Evolutionary conservation across 768 basidiomycete genomes (phyloP), one percentile per base, ranked within the genome.

Genomic region (Leccinum variicolor): DNA sequence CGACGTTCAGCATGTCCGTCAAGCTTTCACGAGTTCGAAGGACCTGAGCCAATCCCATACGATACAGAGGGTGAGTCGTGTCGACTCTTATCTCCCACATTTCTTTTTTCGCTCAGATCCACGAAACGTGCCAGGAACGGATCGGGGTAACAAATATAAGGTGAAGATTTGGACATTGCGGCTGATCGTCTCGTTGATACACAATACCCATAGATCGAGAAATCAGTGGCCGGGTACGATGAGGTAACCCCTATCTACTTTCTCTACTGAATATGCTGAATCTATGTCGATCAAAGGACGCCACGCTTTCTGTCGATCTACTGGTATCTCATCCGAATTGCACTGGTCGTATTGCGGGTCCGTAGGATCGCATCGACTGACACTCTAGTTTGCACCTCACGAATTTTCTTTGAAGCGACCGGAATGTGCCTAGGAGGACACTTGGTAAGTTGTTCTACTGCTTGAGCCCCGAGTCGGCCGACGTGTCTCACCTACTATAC

Each of bases 101-200:
- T 14, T 33, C n/a, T n/a, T 33, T 33, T 13, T 49, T 25, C 25
- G 25, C 25, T 43, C 53, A 25, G n/a, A 54, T 57, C 61, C 31
- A 55, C 25, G 19, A 23, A 48, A 48, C 21, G 45, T 13, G 19
- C n/a, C 46, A 83, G 92, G 92, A 17, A 94, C 92, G 33, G 89
- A 96, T 69, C 75, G 88, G 62, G 96, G 96, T n/a, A 98, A 98
- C 75, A 81, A 77, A 63, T 96, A 89, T 80, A 98, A 98, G 82
- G 92, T 82, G 54, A 23, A 55, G 28, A 23, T 52, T 52, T 39
- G 39, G 15, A n/a, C 25, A 15, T 21, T 7, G 36, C 50, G 13
- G 45, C n/a, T 45, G 26, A 52, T 34, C 4, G 45, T 52, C 25
- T 54, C 46, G 17, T 50, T 59, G 54, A 63, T 59, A 33, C 13